Evolutionary conservation across 106 monocot genomes (phyloP), one percentile per base, ranked within the genome.

Genomic region (Dioscorea alata): DNA sequence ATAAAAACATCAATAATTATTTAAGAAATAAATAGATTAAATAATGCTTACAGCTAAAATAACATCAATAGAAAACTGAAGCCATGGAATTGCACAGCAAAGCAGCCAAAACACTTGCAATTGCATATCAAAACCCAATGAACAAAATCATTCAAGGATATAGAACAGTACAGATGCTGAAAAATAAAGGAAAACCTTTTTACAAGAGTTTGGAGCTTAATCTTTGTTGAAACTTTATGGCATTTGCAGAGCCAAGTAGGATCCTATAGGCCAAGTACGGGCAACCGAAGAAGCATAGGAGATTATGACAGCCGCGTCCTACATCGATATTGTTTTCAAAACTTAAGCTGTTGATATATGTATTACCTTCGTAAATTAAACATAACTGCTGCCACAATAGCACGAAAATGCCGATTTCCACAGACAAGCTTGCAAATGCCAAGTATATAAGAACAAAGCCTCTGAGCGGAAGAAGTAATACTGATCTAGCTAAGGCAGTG

Each of bases 331-430:
- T 72, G 53, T 83, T 75, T 18, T 68, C 25, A 4, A 72, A 85
- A 53, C 62, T 88, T 73, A 95, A 49, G 33, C 72, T 76, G 64
- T 70, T 74, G 21, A 95, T 51, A 63, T 88, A 95, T 28, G 94
- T 91, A 54, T 81, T 88, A 14, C 94, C 94, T 71, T 91, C 64
- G 35, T 95, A 95, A 13, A 95, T 84, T 68, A 64, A 91, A 62
- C 57, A 72, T 5, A 95, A 83, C 22, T 95, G 94, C 71, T 95
- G 94, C 83, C 83, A 90, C 59, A 95, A 70, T 69, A 95, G 83
- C 18, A 80, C 81, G 65, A 65, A 61, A 25, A 95, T 71, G 52
- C 94, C 94, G 60, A 81, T 79, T 28, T 83, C 77, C 13, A 91
- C 77, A 13, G 91, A 80, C 16, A 95, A 17, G 74, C 86, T 74